Conservation (phyloP, 441 rosid species). For the Populus hybrid region DNA sequence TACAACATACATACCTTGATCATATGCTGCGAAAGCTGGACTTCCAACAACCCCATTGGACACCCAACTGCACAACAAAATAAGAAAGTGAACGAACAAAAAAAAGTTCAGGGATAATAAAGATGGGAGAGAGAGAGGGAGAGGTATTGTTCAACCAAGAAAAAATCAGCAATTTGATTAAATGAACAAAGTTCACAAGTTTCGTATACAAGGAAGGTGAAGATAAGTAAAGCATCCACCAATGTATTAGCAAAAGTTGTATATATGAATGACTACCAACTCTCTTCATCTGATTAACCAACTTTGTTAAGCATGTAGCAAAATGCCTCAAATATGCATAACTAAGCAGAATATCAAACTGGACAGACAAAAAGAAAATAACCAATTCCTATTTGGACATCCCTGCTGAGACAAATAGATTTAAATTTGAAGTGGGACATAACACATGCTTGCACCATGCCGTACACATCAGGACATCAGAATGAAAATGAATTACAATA, state of each 20-base stretch:
- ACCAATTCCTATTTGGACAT: background rate
- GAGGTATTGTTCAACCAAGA: background rate
- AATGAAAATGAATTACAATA: background rate
- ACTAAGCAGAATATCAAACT: background rate
- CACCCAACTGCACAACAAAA: conserved; percentile 64
- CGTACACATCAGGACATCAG: background rate
- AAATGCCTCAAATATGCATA: background rate
- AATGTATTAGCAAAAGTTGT: background rate
- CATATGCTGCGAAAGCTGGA: conserved; percentile 99
- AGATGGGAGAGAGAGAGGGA: background rate
- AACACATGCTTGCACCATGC: background rate
- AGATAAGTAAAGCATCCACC: background rate
- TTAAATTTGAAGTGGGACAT: background rate
- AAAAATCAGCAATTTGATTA: background rate
- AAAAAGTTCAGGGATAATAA: background rate
- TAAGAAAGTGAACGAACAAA: background rate
- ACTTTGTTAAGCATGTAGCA: background rate
- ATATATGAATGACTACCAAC: background rate
- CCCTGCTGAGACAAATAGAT: background rate
- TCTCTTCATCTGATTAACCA: background rate
- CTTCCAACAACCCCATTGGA: conserved; percentile 96
- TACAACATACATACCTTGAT: conserved; percentile 59
- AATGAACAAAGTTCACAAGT: background rate
- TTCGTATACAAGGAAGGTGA: background rate
- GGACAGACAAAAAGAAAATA: background rate